Conservation (phyloP, 345 rosid species). For the Eucalyptus erythrocorys region DNA sequence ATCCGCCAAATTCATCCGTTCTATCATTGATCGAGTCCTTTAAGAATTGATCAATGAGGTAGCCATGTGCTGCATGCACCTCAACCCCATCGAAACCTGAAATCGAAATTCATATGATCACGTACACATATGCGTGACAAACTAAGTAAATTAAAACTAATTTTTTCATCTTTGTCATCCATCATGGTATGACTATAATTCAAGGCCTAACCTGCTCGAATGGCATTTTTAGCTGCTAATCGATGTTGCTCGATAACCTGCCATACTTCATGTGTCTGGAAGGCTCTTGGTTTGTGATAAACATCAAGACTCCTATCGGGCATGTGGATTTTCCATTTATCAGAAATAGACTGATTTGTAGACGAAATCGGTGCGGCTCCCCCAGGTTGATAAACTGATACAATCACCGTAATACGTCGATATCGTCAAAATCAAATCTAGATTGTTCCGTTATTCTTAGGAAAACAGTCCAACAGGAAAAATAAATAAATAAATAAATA, state of each 20-base stretch:
- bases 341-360: not conserved
- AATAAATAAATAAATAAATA: too few species aligned
- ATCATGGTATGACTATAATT: not conserved
- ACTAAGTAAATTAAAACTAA: not conserved
- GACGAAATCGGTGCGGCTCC: not conserved
- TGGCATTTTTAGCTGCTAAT: not conserved
- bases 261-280: not conserved
- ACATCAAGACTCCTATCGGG: not conserved
- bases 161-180: not conserved
- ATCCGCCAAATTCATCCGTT: not conserved
- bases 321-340: not conserved
- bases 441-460: not conserved
- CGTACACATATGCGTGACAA: not conserved
- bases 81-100: not conserved
- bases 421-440: not conserved
- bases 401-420: not conserved
- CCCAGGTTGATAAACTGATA: not conserved
- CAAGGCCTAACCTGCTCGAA: not conserved
- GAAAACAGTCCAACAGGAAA: not conserved
- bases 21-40: not conserved
- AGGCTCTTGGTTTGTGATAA: not conserved
- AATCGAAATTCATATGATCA: not conserved
- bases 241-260: not conserved
- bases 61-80: conserved; percentile 1
- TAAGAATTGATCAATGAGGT: conserved; percentile 1